Conservation (phyloP, 1,284 basidiomycete genomes). For the Puccinia novopanici region DNA sequence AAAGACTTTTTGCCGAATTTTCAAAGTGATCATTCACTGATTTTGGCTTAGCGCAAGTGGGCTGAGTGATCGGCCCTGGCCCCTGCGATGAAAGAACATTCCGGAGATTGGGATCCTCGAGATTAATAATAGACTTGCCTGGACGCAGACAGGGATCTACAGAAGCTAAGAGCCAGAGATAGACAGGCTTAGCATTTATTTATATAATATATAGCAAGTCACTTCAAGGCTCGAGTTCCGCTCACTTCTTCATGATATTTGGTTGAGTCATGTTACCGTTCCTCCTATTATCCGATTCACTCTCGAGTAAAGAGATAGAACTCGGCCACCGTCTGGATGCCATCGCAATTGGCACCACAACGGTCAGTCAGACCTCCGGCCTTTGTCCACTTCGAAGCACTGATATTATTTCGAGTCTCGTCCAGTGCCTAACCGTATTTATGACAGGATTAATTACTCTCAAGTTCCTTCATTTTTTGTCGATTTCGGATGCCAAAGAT, state of each 20-base stretch:
- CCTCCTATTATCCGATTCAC: background rate
- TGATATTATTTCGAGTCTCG: background rate
- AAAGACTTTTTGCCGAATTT: background rate
- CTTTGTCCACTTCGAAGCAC: background rate
- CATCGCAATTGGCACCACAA: slow-evolving; percentile 14
- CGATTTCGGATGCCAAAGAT: slow-evolving; percentile 24
- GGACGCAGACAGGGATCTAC: background rate
- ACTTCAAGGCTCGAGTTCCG: background rate
- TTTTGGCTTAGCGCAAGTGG: background rate
- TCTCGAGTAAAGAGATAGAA: background rate
- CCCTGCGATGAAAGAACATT: background rate
- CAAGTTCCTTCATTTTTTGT: slow-evolving; percentile 27
- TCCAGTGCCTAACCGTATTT: slow-evolving; percentile 15
- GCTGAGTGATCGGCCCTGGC: background rate
- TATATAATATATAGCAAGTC: background rate
- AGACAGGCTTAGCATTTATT: background rate
- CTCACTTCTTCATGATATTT: background rate
- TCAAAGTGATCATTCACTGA: background rate
- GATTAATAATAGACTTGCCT: background rate
- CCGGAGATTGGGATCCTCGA: slow-evolving; percentile 1
- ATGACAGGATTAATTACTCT: slow-evolving; percentile 27
- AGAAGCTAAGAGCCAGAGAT: background rate
- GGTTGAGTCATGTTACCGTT: slow-evolving; percentile 9
- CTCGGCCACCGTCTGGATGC: slow-evolving; percentile 24
- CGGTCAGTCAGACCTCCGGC: background rate